A percentile compares a stretch with the other conserved stretches of the same genome.
These are phyloP conservation scores for Fistulinella cinereoalba DNA, from an alignment of 1,284 basidiomycete genomes.

Conservation along the genomic window DNA sequence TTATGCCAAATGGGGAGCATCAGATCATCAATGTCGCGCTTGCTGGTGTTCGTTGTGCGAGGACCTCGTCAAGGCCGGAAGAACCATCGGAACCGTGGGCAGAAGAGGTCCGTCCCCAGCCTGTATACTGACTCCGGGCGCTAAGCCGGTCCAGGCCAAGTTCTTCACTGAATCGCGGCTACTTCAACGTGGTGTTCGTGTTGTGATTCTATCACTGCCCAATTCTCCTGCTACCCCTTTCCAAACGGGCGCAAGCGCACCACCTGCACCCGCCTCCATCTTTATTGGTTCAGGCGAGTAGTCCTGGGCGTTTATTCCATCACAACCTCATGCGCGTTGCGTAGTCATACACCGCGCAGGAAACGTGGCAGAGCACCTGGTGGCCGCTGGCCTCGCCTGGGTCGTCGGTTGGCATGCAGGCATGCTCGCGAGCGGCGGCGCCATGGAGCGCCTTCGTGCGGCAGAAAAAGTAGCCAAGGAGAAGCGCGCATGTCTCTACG, in stretches of 20 bases:
- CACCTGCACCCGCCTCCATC: constrained; percentile 71
- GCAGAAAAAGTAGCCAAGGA: constrained; percentile 88
- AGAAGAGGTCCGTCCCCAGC: constrained; percentile 63
- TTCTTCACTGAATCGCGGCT: constrained; percentile 94
- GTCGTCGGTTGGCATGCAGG: constrained; percentile 98
- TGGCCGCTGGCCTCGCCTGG: constrained; percentile 83
- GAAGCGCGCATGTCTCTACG: constrained; percentile 77
- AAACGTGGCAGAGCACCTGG: constrained; percentile 90
- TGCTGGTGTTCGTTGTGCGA: constrained; percentile 83
- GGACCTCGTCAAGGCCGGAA: constrained; percentile 68
- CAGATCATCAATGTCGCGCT: constrained; percentile 83
- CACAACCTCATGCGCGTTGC: constrained; percentile 1
- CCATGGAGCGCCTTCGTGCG: constrained; percentile 82
- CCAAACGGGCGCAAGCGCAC: constrained; percentile 62
- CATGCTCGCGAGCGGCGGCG: constrained; percentile 77
- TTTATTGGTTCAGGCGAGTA: constrained; percentile 83
- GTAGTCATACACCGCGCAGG: constrained; percentile 87
- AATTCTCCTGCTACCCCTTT: constrained; percentile 80
- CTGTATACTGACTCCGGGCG: background rate
- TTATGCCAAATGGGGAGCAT: constrained; percentile 86
- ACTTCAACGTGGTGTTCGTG: constrained; percentile 85
- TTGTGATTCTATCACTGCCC: constrained; percentile 86
- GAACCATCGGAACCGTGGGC: constrained; percentile 79
- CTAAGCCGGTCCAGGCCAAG: constrained; percentile 63
- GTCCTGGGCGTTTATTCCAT: background rate